Evolutionary conservation across 2,329 filamentous ascomycete species (phyloP).

Genomic region (Pezicula rhizophila): DNA sequence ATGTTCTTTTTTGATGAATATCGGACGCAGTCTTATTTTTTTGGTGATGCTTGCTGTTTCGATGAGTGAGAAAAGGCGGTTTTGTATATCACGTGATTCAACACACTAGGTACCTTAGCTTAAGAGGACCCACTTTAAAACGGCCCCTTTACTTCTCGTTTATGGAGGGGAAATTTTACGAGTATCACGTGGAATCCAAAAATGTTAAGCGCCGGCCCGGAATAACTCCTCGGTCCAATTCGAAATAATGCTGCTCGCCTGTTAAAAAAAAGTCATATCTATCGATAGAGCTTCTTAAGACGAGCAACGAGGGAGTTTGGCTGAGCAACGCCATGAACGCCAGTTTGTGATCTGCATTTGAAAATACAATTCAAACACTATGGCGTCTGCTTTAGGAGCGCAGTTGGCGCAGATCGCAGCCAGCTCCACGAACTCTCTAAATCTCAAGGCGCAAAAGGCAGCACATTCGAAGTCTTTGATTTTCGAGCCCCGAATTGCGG

Average conservation of each 20-base stretch:
- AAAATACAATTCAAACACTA: constrained; percentile 31
- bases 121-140: no score
- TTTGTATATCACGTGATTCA: no score
- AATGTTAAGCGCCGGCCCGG: not conserved
- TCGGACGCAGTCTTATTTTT: no score
- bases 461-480: constrained; percentile 92
- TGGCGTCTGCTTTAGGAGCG: constrained; percentile 83
- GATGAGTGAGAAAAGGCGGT: not conserved
- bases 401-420: constrained; percentile 91
- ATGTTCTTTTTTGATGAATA: no score
- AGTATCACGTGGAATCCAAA: no score
- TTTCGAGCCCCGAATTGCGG: constrained; percentile 80
- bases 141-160: no score
- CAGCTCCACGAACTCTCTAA: constrained; percentile 82
- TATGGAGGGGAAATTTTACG: no score
- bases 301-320: constrained; percentile 4
- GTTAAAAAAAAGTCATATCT: not conserved
- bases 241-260: not conserved
- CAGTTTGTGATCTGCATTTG: constrained; percentile 1
- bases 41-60: no score
- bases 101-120: no score
- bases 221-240: constrained; percentile 9
- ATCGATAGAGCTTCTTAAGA: not conserved
- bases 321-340: constrained; percentile 2
- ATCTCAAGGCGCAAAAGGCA: constrained; percentile 87